Evolutionary conservation across 1,284 basidiomycete species (phyloP).

Genomic region (Marasmius oreades): DNA sequence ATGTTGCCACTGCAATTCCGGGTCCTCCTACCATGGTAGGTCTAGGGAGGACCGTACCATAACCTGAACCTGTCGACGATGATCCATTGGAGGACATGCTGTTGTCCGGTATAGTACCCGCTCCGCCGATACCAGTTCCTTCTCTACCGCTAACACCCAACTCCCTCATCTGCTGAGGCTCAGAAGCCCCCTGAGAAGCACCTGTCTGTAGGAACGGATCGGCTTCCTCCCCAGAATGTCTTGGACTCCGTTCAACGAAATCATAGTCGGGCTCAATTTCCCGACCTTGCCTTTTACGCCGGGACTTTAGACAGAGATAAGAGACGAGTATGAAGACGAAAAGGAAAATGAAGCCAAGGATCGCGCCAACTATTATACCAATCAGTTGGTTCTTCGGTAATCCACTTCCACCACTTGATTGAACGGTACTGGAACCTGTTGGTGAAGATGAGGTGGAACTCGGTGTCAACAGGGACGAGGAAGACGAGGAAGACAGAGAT

Average conservation of each 20-base stretch:
- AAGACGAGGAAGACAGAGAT: slow-evolving; percentile 18
- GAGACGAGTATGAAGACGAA: slow-evolving; percentile 47
- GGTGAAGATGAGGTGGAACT: slow-evolving; percentile 18
- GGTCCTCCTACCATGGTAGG: slow-evolving; percentile 23
- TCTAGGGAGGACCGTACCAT: slow-evolving; percentile 33
- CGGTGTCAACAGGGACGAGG: slow-evolving; percentile 21
- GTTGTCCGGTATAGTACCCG: slow-evolving; percentile 26
- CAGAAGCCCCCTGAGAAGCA: slow-evolving; percentile 15
- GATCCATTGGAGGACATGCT: slow-evolving; percentile 27
- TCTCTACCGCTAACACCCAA: slow-evolving; percentile 7
- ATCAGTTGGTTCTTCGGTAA: slow-evolving; percentile 40
- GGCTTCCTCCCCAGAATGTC: slow-evolving; percentile 61
- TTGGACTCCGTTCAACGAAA: slow-evolving; percentile 57
- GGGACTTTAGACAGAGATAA: slow-evolving; percentile 46
- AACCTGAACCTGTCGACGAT: slow-evolving; percentile 32
- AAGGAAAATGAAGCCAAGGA: slow-evolving; percentile 52
- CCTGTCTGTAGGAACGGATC: slow-evolving; percentile 55
- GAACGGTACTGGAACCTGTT: slow-evolving; percentile 7
- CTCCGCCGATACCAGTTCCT: slow-evolving; percentile 16
- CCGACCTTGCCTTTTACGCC: slow-evolving; percentile 28
- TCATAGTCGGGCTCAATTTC: slow-evolving; percentile 54
- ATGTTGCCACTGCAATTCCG: background rate
- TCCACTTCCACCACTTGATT: slow-evolving; percentile 9
- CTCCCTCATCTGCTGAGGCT: slow-evolving; percentile 4
- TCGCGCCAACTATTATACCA: slow-evolving; percentile 44